Conservation (phyloP, 2,329 filamentous ascomycete species). For the Verticillium nonalfalfae region DNA sequence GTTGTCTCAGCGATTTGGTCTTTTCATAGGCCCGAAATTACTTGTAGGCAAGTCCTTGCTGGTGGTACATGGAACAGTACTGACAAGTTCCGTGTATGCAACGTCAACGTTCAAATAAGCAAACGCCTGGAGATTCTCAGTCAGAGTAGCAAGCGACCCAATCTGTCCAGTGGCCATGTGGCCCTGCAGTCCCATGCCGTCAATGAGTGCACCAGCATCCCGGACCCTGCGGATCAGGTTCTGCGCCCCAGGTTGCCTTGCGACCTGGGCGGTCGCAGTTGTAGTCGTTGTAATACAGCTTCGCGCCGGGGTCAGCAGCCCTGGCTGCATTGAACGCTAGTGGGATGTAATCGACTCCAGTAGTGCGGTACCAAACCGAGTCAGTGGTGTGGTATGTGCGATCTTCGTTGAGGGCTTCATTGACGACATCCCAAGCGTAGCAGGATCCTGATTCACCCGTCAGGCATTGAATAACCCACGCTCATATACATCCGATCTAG, state of each 20-base stretch:
- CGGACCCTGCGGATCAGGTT: constrained; percentile 42
- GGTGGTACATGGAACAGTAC: neutral
- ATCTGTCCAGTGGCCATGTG: constrained; percentile 43
- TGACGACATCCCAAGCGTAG: constrained; percentile 47
- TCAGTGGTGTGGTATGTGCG: constrained; percentile 43
- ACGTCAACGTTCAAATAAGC: constrained; percentile 48
- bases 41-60: too few species aligned
- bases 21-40: too few species aligned
- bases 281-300: constrained; percentile 72
- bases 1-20: constrained; percentile 38
- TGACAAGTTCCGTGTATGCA: constrained; percentile 64
- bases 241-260: constrained; percentile 37
- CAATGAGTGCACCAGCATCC: constrained; percentile 60
- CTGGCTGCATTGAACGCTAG: constrained; percentile 66
- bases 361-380: constrained; percentile 59
- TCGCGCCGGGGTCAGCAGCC: constrained; percentile 58
- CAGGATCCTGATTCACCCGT: neutral
- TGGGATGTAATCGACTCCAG: constrained; percentile 63
- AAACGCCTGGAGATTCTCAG: constrained; percentile 27
- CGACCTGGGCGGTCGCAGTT: constrained; percentile 57
- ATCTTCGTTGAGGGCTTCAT: constrained; percentile 59
- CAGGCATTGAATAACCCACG: constrained; percentile 3
- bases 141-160: constrained; percentile 40
- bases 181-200: constrained; percentile 56
- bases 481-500: constrained; percentile 48